These are phyloP conservation scores for Oenanthe sinensis DNA, from an alignment of 129 eudicot genomes.

Conservation along the genomic window DNA sequence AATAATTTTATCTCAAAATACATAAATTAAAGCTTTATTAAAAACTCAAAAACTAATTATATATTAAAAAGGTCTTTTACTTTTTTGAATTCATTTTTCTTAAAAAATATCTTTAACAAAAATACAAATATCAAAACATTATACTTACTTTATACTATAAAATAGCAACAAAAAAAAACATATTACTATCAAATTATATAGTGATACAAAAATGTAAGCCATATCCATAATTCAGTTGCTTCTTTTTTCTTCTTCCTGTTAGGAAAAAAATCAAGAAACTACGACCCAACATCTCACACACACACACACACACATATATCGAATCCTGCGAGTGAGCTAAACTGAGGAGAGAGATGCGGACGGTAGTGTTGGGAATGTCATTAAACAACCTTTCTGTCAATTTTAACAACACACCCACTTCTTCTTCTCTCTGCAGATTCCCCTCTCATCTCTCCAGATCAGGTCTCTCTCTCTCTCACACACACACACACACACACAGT, in stretches of 20 bases:
- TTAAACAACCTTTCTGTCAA: constrained; percentile 7
- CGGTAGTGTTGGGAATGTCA: constrained; percentile 39
- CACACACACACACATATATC: background rate
- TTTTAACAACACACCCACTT: constrained; percentile 25
- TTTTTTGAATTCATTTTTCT: no score
- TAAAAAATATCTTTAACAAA: no score
- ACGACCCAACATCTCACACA: background rate
- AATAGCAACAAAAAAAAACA: no score
- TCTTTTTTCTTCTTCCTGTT: background rate
- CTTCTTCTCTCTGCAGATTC: constrained; percentile 23
- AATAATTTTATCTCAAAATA: no score
- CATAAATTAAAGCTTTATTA: no score
- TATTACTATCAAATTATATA: no score
- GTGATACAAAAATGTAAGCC: background rate
- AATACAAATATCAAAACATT: no score
- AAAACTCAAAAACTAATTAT: no score
- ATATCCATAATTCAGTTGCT: background rate
- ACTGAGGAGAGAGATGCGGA: constrained; percentile 31
- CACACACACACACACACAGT: background rate
- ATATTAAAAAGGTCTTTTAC: no score
- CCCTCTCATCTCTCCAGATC: constrained; percentile 15
- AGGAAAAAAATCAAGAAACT: background rate
- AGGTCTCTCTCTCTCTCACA: constrained; percentile 13
- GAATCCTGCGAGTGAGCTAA: background rate
- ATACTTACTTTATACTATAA: no score